Conservation (phyloP, 2,329 filamentous ascomycete species). For the Ceratocystis diversiconidia region DNA sequence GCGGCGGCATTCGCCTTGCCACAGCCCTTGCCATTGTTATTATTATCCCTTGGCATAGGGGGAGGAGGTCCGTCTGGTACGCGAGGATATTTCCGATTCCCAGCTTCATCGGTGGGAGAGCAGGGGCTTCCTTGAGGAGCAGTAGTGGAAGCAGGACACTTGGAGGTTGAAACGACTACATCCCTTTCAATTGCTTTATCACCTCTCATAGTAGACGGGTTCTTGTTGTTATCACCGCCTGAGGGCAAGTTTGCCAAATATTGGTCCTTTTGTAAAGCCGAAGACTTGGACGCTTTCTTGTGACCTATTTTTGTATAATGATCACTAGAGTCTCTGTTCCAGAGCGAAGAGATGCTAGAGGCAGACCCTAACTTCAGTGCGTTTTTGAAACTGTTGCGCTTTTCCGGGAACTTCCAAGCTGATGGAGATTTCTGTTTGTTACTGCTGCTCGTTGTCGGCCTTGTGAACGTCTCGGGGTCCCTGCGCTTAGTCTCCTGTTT, state of each 20-base stretch:
- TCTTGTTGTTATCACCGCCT: neutral
- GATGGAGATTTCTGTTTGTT: slow-evolving; percentile 2
- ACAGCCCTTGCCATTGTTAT: too few species aligned
- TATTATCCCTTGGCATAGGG: slow-evolving; percentile 21
- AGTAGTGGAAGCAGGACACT: neutral
- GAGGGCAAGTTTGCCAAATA: neutral
- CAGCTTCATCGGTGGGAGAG: neutral
- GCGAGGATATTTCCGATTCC: neutral
- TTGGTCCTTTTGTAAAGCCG: neutral
- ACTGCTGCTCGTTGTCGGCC: neutral
- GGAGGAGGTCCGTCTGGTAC: slow-evolving; percentile 17
- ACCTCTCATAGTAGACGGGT: neutral
- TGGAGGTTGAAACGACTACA: neutral
- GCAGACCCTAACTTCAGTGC: slow-evolving; percentile 13
- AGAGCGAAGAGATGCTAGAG: slow-evolving; percentile 9
- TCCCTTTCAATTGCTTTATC: too few species aligned
- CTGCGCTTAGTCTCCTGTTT: slow-evolving; percentile 7
- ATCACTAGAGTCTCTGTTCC: slow-evolving; percentile 1
- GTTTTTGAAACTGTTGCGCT: slow-evolving; percentile 9
- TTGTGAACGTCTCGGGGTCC: neutral
- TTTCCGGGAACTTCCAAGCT: slow-evolving; percentile 10
- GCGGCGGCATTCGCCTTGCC: neutral
- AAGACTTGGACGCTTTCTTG: neutral
- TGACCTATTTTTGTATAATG: slow-evolving; percentile 12
- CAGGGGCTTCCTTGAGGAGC: neutral